A percentile compares a stretch with the other conserved stretches of the same genome.
Conservation (phyloP, 179 eudicot genomes). For the Patellifolia procumbens region DNA sequence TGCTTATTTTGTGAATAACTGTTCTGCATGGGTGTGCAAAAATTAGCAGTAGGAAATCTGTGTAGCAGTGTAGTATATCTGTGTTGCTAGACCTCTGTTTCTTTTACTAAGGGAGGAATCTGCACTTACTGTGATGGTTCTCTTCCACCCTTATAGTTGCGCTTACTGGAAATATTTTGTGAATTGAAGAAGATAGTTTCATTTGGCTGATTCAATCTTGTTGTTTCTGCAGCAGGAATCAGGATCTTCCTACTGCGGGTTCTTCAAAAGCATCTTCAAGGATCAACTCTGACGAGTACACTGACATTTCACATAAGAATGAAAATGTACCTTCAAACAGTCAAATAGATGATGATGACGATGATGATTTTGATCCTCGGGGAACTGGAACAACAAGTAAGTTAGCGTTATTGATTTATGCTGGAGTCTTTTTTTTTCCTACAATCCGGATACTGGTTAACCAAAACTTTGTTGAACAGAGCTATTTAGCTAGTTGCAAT, state of each 20-base stretch:
- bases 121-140: not conserved
- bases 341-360: constrained; percentile 57
- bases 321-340: constrained; percentile 44
- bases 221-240: constrained; percentile 53
- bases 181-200: not conserved
- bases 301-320: constrained; percentile 46
- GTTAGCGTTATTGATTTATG: constrained; percentile 23
- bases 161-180: not conserved
- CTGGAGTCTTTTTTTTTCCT: not conserved
- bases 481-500: not conserved
- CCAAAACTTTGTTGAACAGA: no score
- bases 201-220: constrained; percentile 20
- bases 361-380: constrained; percentile 97
- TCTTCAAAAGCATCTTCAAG: constrained; percentile 42
- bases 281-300: constrained; percentile 38
- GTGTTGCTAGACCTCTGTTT: not conserved
- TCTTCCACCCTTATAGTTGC: not conserved
- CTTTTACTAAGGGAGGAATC: not conserved
- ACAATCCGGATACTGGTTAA: no score
- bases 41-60: not conserved
- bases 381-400: constrained; percentile 74
- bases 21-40: not conserved
- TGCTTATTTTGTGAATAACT: not conserved
- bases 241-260: constrained; percentile 42
- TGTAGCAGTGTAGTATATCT: not conserved